phyloP scores from a whole-genome alignment of 345 rosid species.

The Sonneratia caseolaris region DNA sequence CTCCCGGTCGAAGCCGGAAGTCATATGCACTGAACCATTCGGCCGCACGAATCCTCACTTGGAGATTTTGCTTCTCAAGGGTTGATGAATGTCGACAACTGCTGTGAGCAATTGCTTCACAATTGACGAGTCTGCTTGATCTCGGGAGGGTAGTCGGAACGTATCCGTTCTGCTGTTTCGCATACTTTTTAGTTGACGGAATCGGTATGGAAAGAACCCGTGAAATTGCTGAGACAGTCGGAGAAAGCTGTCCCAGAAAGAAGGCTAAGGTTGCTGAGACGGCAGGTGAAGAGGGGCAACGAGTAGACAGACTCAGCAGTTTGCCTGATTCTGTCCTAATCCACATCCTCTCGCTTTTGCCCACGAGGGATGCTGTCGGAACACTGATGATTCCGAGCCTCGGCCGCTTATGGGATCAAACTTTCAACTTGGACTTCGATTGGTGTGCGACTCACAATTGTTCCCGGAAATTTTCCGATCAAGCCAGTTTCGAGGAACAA shows the following conservation, averaged over 20 bases:
- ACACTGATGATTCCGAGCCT: constrained; percentile 12
- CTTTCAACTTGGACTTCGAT: constrained; percentile 11
- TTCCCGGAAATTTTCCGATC: background rate
- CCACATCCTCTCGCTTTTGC: constrained; percentile 12
- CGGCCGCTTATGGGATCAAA: constrained; percentile 11
- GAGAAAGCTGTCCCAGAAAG: background rate
- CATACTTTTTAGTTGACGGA: too few relatives aligned
- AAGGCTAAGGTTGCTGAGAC: constrained; percentile 4
- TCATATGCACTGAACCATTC: too few relatives aligned
- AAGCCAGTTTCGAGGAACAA: background rate
- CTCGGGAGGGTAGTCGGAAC: background rate
- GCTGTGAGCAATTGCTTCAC: too few relatives aligned
- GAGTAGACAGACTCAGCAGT: constrained; percentile 11
- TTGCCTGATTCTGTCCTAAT: constrained; percentile 13
- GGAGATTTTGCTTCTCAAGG: background rate
- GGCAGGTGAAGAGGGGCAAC: background rate
- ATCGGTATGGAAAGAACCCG: background rate
- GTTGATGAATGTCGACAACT: too few relatives aligned
- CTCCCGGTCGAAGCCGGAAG: too few relatives aligned
- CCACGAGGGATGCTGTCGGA: constrained; percentile 12
- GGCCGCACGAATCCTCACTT: background rate
- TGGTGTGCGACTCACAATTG: constrained; percentile 8
- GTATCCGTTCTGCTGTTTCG: too few relatives aligned
- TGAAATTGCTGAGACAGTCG: background rate
- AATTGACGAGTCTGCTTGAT: too few relatives aligned